These are phyloP conservation scores for Peniophora sp. DNA, from an alignment of 1,284 basidiomycete genomes.

Conservation along the genomic window DNA sequence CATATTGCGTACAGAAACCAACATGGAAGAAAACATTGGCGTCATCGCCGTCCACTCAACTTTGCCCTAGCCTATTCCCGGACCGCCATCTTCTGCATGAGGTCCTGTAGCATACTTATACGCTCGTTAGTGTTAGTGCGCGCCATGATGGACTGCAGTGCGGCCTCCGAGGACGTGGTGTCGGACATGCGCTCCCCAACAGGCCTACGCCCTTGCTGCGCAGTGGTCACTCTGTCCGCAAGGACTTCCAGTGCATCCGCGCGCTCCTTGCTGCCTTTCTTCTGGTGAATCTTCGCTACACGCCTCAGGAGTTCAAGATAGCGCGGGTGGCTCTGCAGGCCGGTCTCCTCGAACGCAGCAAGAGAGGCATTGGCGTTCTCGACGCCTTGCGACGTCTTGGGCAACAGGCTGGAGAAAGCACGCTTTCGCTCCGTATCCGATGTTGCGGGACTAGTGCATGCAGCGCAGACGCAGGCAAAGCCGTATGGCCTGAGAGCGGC, in stretches of 20 bases:
- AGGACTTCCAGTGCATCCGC: background rate
- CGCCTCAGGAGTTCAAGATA: background rate
- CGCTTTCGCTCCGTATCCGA: background rate
- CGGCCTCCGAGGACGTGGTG: too few relatives aligned
- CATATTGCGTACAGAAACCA: too few relatives aligned
- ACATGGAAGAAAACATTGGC: too few relatives aligned
- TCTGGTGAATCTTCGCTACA: background rate
- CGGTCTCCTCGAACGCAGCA: background rate
- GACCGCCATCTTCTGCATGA: too few relatives aligned
- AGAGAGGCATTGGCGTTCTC: background rate
- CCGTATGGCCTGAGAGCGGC: conserved; percentile 2
- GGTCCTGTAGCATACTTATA: too few relatives aligned
- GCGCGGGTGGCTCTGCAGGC: background rate
- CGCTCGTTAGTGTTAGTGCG: too few relatives aligned
- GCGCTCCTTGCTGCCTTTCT: background rate
- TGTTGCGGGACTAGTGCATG: background rate
- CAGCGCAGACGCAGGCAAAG: conserved; percentile 2
- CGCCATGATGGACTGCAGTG: too few relatives aligned
- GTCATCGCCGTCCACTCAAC: too few relatives aligned
- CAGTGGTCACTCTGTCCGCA: too few relatives aligned
- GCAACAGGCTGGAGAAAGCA: background rate
- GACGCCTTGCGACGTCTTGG: background rate
- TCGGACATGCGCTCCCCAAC: too few relatives aligned
- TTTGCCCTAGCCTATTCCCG: too few relatives aligned
- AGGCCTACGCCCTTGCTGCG: too few relatives aligned